Evolutionary conservation across 192 early-diverging fungal genomes (phyloP), one percentile per base, ranked within the genome.

Genomic region (Spinellus fusiger): DNA sequence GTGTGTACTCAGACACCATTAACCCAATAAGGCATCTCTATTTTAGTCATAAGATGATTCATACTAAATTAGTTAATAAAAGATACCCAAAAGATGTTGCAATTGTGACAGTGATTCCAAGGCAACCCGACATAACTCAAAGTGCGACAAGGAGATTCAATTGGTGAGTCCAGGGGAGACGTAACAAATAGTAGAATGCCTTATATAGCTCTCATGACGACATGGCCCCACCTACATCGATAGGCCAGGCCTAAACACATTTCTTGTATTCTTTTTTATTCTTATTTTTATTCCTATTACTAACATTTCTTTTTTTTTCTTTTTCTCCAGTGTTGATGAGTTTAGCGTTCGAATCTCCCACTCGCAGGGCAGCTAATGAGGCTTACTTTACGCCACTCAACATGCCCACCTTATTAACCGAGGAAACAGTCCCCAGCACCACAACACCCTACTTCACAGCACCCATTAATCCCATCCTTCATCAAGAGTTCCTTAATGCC

Each of bases 401-500:
- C 27, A 66, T 66, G 64, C 64, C 64, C 7, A 33, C 64, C 16
- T 18, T 54, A 0, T 23, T n/a, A 9, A 52, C 20, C n/a, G 15
- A 25, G 27, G 35, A 22, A 49, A 51, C 26, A 58, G 26, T 13
- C 20, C 12, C 59, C 15, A 29, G 22, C 9, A 61, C 27, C 4
- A 52, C 23, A 9, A 73, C 71, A 27, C 71, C 71, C 15, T 73
- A 68, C 37, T 73, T 60, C 29, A 73, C 71, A 33, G 71, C 71
- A 12, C 71, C 71, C 33, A 59, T 73, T 23, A 67, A 57, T 32
- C 71, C 71, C 25, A 59, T 50, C 29, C 26, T 68, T 22, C 61
- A 73, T 49, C 61, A 68, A 34, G 71, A 73, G 27, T 73, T 73
- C 25, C 60, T 68, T 25, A 68, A 73, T 49, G 71, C 71, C 20